These are phyloP conservation scores for Colletotrichum tofieldiae DNA, from an alignment of 2,329 filamentous ascomycete genomes.

Conservation along the genomic window DNA sequence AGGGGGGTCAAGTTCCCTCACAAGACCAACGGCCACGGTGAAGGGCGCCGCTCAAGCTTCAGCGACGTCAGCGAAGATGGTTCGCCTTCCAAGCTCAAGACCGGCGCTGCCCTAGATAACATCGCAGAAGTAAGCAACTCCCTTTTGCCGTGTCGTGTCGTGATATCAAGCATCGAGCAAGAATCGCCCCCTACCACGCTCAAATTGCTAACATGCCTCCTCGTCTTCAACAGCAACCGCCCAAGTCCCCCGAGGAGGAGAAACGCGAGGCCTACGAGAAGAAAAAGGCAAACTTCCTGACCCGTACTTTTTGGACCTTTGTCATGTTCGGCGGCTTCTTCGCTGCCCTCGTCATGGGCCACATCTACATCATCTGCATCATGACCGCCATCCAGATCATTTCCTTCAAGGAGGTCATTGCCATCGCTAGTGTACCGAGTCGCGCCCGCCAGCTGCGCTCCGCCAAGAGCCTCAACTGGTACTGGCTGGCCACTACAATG, in stretches of 20 bases:
- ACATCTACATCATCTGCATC: constrained; percentile 96
- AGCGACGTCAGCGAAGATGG: constrained; percentile 78
- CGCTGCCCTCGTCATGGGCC: constrained; percentile 90
- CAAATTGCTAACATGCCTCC: constrained; percentile 10
- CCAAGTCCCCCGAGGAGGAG: constrained; percentile 55
- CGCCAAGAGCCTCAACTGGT: constrained; percentile 98
- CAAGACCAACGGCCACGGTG: constrained; percentile 64
- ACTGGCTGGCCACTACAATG: constrained; percentile 98
- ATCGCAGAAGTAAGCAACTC: constrained; percentile 55
- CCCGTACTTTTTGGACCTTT: constrained; percentile 96
- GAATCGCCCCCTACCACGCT: background rate
- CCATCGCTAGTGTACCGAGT: constrained; percentile 95
- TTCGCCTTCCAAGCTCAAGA: constrained; percentile 52
- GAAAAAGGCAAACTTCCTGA: constrained; percentile 98
- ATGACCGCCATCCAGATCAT: constrained; percentile 96
- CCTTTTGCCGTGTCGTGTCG: background rate
- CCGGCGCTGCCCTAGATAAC: constrained; percentile 51
- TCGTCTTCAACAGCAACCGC: constrained; percentile 56
- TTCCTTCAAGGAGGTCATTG: constrained; percentile 99
- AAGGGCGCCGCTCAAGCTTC: constrained; percentile 78
- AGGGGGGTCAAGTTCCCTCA: constrained; percentile 71
- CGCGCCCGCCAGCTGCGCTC: constrained; percentile 91
- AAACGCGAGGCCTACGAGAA: constrained; percentile 86
- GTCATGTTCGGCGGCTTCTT: constrained; percentile 98
- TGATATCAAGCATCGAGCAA: background rate